Evolutionary conservation across 495 filamentous ascomycete genomes (phyloP).

Genomic region (Neurospora discreta): DNA sequence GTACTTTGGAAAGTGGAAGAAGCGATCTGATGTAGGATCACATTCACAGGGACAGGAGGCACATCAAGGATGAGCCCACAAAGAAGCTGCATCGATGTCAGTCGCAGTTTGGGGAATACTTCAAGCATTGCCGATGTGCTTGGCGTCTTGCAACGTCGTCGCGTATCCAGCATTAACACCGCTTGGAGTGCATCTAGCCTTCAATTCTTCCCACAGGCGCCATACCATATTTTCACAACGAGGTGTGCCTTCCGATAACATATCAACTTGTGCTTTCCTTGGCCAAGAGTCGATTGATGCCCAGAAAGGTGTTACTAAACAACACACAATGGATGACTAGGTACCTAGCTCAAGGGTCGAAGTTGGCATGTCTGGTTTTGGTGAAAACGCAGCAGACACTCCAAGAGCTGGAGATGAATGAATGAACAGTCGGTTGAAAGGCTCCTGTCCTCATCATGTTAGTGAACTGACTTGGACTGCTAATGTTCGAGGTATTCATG

Average conservation of each 20-base stretch:
- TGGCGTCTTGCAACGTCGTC: not conserved
- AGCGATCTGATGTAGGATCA: not conserved
- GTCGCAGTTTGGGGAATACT: not conserved
- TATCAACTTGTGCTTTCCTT: not conserved
- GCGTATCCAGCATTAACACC: not conserved
- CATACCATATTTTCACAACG: not conserved
- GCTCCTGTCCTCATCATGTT: not conserved
- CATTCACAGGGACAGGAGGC: not conserved
- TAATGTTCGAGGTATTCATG: too few relatives aligned
- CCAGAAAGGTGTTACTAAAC: not conserved
- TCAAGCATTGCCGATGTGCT: not conserved
- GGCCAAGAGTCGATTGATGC: not conserved
- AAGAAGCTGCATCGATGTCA: too few relatives aligned
- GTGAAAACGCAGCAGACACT: not conserved
- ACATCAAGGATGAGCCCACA: not conserved
- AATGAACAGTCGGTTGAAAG: not conserved
- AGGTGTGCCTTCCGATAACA: not conserved
- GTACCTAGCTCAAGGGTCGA: not conserved
- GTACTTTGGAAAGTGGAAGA: not conserved
- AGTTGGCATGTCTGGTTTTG: not conserved
- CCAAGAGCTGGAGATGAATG: not conserved
- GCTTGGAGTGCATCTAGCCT: not conserved
- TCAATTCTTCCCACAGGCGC: not conserved
- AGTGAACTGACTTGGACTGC: too few relatives aligned
- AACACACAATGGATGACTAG: not conserved